These are phyloP conservation scores for Fusarium cicatricum DNA, from an alignment of 2,329 filamentous ascomycete genomes.

Conservation along the genomic window DNA sequence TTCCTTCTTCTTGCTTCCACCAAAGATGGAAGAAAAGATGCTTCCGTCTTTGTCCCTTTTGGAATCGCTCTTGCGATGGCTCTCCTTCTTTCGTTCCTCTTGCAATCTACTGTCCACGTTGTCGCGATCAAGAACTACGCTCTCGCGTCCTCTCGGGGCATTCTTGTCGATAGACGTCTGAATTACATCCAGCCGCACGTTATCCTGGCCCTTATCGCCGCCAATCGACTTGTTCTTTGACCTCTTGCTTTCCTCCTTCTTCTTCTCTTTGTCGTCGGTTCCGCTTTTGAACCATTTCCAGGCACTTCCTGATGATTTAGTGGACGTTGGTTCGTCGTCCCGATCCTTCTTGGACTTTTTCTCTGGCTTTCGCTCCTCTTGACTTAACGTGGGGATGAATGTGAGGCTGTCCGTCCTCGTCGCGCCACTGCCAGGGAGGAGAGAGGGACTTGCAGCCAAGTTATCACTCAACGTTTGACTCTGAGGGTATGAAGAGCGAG, in stretches of 20 bases:
- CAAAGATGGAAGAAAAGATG: slow-evolving; percentile 93
- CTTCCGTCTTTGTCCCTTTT: slow-evolving; percentile 95
- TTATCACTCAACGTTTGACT: slow-evolving; percentile 43
- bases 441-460: slow-evolving; percentile 59
- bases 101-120: slow-evolving; percentile 75
- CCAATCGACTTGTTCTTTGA: slow-evolving; percentile 66
- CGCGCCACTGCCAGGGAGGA: slow-evolving; percentile 72
- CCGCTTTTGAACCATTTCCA: slow-evolving; percentile 84
- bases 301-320: slow-evolving; percentile 73
- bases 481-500: slow-evolving; percentile 40
- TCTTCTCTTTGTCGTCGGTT: slow-evolving; percentile 71
- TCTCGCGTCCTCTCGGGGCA: slow-evolving; percentile 76
- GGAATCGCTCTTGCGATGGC: slow-evolving; percentile 74
- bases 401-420: slow-evolving; percentile 78
- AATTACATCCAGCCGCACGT: slow-evolving; percentile 82
- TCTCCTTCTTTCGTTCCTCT: slow-evolving; percentile 85
- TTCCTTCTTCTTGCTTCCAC: slow-evolving; percentile 85
- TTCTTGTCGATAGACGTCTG: slow-evolving; percentile 84
- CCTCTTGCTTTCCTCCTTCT: slow-evolving; percentile 70
- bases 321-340: slow-evolving; percentile 66
- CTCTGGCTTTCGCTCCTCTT: slow-evolving; percentile 78
- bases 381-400: slow-evolving; percentile 75
- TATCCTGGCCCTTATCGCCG: slow-evolving; percentile 73
- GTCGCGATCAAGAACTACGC: slow-evolving; percentile 82
- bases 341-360: slow-evolving; percentile 79